phyloP scores from a whole-genome alignment of 495 filamentous ascomycete species.

The Lepraria neglecta region DNA sequence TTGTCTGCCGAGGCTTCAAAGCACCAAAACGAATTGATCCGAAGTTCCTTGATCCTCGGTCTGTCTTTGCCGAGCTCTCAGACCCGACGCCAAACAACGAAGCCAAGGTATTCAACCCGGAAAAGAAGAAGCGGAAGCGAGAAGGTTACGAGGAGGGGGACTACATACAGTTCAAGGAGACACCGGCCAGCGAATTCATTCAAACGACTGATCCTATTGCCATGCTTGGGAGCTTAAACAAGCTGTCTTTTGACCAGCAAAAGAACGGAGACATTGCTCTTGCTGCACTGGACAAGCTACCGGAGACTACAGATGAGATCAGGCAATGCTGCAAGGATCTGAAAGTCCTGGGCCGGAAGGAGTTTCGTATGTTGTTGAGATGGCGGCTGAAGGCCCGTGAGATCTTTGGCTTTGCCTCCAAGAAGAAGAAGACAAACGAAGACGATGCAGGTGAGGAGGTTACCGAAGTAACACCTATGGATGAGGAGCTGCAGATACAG shows the following conservation, averaged over 20 bases:
- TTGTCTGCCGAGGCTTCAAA: conserved; percentile 89
- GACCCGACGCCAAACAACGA: conserved; percentile 91
- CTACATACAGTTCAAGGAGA: conserved; percentile 85
- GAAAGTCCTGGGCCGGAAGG: conserved; percentile 84
- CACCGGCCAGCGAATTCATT: conserved; percentile 84
- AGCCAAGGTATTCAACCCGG: conserved; percentile 95
- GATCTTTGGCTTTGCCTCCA: conserved; percentile 78
- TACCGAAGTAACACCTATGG: conserved; percentile 78
- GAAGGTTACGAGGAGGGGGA: conserved; percentile 97
- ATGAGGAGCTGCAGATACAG: conserved; percentile 85
- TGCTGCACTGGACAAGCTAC: conserved; percentile 74
- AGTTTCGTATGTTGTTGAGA: conserved; percentile 86
- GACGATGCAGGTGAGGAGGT: conserved; percentile 57
- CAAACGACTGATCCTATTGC: conserved; percentile 91
- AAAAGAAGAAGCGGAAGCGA: conserved; percentile 92
- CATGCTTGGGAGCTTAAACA: conserved; percentile 85
- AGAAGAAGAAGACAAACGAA: conserved; percentile 58
- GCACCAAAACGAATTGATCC: conserved; percentile 91
- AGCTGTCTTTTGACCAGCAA: conserved; percentile 70
- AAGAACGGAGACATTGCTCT: conserved; percentile 78
- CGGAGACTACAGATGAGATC: conserved; percentile 91
- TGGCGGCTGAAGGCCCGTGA: conserved; percentile 90
- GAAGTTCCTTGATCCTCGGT: conserved; percentile 79
- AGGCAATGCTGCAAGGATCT: conserved; percentile 79
- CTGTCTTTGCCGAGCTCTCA: conserved; percentile 91